Base-by-base conservation (phyloP, 2,329 filamentous ascomycete genomes). In the Didymella glomerata region DNA sequence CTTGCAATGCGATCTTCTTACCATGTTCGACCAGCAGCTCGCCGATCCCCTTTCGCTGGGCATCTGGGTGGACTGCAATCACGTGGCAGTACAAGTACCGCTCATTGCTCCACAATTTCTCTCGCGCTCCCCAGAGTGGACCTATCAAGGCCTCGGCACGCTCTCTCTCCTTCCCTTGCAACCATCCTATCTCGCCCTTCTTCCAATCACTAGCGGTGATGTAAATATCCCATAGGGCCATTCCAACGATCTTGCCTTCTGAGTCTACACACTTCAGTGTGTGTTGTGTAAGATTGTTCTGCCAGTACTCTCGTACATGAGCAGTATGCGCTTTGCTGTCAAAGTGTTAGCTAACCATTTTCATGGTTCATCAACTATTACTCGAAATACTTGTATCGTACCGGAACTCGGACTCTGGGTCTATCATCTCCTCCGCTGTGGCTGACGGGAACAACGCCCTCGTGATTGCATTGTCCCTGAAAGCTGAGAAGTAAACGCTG, bases 221-320 rank as follows among this genome's bases (percentile, higher is more conserved):
- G 62, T 80, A 81, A 6, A 80, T 71, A 56, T 84, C 80, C 63
- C 77, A 79, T 18, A 83, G 74, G 2, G 76, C 80, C 78, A 84
- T 83, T 48, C 81, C 82, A 22, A 82, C 73, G 34, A 83, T 77
- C 28, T 79, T 75, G 14, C 77, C 77, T 3, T 74, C 73, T 7
- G 74, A 77, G 62, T 84, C 81, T 25, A 83, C 72, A 47, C 77
- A 81, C 69, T 84, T 84, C 60, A 79, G 71, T 5, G 81, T 83
- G 67, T 83, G 81, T 57, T 83, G 81, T 18, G 71, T 70, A 13
- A 74, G 67, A 57, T 70, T 76, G 13, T 70, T 75, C n/a, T 77
- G 68, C 75, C 73, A 76, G 40, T 70, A 76, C 50, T 80, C 72
- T 14, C 80, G 64, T 1, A 79, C 82, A 20, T 77, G 79, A 2